Base-by-base conservation (phyloP, 2,329 filamentous ascomycete species). In the Annulohypoxylon truncatum region DNA sequence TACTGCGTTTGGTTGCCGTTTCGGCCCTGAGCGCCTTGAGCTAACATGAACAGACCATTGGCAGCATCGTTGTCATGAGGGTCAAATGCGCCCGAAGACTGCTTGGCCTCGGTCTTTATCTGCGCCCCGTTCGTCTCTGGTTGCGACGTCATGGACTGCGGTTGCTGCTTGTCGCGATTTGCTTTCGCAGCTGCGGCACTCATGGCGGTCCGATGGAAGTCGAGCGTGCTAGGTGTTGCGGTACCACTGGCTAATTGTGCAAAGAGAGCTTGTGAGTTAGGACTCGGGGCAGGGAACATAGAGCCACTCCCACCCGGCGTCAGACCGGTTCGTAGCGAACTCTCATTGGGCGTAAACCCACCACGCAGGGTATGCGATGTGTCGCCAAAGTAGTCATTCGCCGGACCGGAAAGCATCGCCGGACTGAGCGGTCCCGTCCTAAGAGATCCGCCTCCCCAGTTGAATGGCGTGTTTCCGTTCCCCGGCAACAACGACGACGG, bases 331-430 rank as follows among this genome's bases (percentile, higher is more conserved):
- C 96, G 87, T 55, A 98, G 83, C 2, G 93, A 96, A 6, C 95
- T 98, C 81, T 99, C 96, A 87, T 97, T 97, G 0, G 95, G 95
- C 3, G 96, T 98, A 76, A 97, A 97, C 57, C 92, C 92, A 73
- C 93, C 90, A 70, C 92, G 89, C 69, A 97, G 84, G 64, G 88
- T 91, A 76, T 90, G 88, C 15, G 76, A 78, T 55, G 90, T 90
- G 74, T 97, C 93, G 72, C 88, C 87, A 77, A 97, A 97, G 81
- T 97, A 98, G 77, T 97, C 94, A 78, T 87, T 91, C 35, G 87
- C 82, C 35, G 91, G 96, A 22, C 94, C 96, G 48, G 94, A 93
- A 60, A 99, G 89, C 94, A 99, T 98, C 69, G 95, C 96, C 82
- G 96, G 96, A 80, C 96, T 98, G 72, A 99, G 81, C 42, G 96